Conservation (phyloP, 805 yeast genomes). For the Scheffersomyces lignosus region DNA sequence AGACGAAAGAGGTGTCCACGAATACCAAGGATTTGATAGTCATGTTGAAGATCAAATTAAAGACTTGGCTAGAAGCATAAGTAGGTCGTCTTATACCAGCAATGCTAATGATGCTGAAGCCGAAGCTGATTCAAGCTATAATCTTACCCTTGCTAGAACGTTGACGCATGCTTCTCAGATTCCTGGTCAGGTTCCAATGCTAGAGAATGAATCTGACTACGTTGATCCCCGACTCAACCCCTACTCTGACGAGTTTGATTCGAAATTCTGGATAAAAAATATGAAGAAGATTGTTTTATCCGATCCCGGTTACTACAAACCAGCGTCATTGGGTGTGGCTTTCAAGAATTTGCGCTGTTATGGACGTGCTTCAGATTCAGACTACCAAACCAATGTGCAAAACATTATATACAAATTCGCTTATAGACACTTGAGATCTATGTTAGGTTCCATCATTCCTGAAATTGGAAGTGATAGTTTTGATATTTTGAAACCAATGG, state of each 20-base stretch:
- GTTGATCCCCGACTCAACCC: constrained; percentile 8
- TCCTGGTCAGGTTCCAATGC: background rate
- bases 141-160: background rate
- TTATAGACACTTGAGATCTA: constrained; percentile 1
- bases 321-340: constrained; percentile 1
- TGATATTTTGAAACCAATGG: constrained; percentile 62
- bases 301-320: constrained; percentile 9
- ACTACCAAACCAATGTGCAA: constrained; percentile 9
- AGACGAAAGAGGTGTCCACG: no score
- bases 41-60: background rate
- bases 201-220: background rate
- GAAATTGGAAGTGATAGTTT: constrained; percentile 23
- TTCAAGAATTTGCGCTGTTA: constrained; percentile 3
- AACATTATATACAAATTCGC: background rate
- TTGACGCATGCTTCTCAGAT: constrained; percentile 11
- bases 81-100: no score
- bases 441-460: background rate
- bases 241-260: background rate
- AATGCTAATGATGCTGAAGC: no score
- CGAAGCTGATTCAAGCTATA: background rate
- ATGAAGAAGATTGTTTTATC: constrained; percentile 2
- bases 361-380: constrained; percentile 3
- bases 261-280: constrained; percentile 6
- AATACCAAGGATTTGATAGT: no score
- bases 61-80: background rate